Conservation (phyloP, 202 grass and related monocot species). For the Setaria viridis region DNA sequence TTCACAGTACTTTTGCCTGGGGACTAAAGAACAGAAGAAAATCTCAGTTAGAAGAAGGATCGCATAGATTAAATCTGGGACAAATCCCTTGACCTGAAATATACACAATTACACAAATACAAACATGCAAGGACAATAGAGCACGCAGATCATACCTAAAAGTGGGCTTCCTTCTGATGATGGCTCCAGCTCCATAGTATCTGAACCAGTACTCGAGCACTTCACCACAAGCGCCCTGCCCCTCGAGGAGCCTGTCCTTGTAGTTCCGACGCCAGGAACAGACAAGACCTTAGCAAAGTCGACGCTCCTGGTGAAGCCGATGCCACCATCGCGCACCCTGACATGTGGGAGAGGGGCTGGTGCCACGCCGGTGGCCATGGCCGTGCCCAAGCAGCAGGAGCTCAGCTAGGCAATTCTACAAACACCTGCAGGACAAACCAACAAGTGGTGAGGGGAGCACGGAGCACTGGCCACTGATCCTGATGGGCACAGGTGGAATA, state of each 20-base stretch:
- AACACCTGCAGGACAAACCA: constrained; percentile 53
- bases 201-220: constrained; percentile 80
- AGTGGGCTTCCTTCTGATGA: constrained; percentile 97
- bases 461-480: background rate
- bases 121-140: constrained; percentile 31
- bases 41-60: constrained; percentile 4
- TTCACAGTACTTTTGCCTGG: constrained; percentile 97
- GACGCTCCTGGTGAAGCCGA: constrained; percentile 74
- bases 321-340: constrained; percentile 57
- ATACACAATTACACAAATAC: background rate
- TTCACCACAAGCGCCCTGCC: constrained; percentile 54
- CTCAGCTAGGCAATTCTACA: constrained; percentile 56
- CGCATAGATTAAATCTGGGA: background rate
- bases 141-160: constrained; percentile 61
- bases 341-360: constrained; percentile 71
- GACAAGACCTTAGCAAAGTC: constrained; percentile 84
- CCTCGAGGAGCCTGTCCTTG: constrained; percentile 48
- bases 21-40: constrained; percentile 61
- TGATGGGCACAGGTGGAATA: constrained; percentile 48
- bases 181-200: constrained; percentile 86
- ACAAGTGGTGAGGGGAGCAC: constrained; percentile 10
- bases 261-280: constrained; percentile 22
- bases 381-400: constrained; percentile 20
- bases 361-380: constrained; percentile 68
- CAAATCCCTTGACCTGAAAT: background rate